These are phyloP conservation scores for Chaetoceros muelleri DNA, from an alignment of 108 stramenopile species.

Conservation along the genomic window DNA sequence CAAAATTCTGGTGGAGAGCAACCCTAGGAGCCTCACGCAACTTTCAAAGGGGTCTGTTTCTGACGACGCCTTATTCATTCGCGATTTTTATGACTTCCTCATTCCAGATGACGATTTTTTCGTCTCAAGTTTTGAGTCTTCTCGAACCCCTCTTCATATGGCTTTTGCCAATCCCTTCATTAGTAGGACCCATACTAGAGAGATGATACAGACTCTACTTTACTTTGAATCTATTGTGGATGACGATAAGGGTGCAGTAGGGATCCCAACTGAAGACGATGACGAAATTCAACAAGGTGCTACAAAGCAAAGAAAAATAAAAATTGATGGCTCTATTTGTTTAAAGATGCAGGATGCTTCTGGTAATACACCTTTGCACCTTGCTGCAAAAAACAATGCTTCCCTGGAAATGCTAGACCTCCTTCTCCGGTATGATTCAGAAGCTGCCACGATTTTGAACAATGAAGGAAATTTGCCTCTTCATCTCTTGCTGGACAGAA, in stretches of 20 bases:
- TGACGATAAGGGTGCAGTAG: not conserved
- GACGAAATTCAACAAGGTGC: not conserved
- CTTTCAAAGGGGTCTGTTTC: constrained; percentile 14
- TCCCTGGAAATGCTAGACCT: not conserved
- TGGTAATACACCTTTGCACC: constrained; percentile 69
- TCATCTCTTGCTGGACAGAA: not conserved
- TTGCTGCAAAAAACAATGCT: constrained; percentile 23
- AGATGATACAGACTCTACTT: not conserved
- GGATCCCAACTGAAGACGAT: not conserved
- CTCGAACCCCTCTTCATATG: constrained; percentile 33
- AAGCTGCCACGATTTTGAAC: not conserved
- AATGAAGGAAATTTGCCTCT: not conserved
- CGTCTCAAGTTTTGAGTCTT: constrained; percentile 7
- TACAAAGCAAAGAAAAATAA: not conserved
- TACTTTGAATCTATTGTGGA: not conserved
- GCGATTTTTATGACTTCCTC: not conserved
- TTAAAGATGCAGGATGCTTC: constrained; percentile 21
- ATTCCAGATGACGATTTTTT: not conserved
- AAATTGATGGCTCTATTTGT: not conserved
- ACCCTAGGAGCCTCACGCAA: constrained; percentile 37
- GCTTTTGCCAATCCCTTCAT: constrained; percentile 20
- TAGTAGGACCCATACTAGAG: not conserved
- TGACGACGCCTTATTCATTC: not conserved
- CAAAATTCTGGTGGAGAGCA: constrained; percentile 21
- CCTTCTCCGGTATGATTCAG: not conserved